Base-by-base conservation (phyloP, 345 rosid species). In the Cardamine occulta region DNA sequence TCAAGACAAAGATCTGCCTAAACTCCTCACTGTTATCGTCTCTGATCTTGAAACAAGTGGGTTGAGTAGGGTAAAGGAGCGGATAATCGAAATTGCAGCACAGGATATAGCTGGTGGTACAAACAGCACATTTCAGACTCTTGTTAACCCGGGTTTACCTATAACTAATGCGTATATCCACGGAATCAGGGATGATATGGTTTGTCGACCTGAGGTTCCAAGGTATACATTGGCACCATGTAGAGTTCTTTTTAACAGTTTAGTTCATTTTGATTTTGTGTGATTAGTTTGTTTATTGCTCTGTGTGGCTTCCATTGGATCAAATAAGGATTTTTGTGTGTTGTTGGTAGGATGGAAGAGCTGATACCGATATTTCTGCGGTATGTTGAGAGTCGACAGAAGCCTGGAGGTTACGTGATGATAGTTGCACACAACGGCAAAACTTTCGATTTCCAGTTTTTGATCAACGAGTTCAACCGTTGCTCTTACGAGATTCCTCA, bases 41-140 rank as follows among this genome's bases (percentile, higher is more conserved):
- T 79, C 82, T 11, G 98, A 92, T 81, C 81, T 88, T 60, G 98
- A 92, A 82, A 92, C 99, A 19, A 89, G 91, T 0, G 99, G 97
- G 10, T 66, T 88, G 52, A 80, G 83, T 74, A 76, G 91, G 74
- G 75, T 55, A 53, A 67, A 73, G 0, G 93, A 82, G 1, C 68
- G 86, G 29, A 90, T 95, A 3, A 83, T 95, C 31, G 99, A 92
- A 88, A 84, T 95, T 66, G 97, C 91, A 7, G 70, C 84, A 12
- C 93, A 86, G 76, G 99, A 95, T 87, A 83, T 95, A 44, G 76
- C 80, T 1, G 98, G 99, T 62, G 98, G 98, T 67, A 78, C 82
- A 78, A 83, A 90, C 77, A 88, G 99, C 84, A 90, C 97, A 44
- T 92, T 95, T 54, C 88, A 90, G 80, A 86, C 93, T 0, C 85